These are phyloP conservation scores for Tolypocladium sp. DNA, from an alignment of 2,329 filamentous ascomycete genomes.

Conservation along the genomic window DNA sequence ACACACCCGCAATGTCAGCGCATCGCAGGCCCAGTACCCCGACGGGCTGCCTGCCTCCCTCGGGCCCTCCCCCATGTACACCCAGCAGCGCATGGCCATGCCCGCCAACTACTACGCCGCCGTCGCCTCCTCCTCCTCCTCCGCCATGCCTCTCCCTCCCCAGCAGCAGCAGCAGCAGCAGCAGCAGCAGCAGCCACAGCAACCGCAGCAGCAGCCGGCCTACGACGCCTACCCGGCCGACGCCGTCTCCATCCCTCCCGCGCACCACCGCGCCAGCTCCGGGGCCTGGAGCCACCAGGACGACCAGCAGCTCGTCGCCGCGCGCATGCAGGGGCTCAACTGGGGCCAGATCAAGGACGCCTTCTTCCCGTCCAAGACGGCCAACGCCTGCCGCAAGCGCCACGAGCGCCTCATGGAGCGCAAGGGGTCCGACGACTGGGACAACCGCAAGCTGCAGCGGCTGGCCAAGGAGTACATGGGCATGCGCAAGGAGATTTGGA, in stretches of 20 bases:
- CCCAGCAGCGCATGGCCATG: slow-evolving; percentile 30
- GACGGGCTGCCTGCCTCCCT: slow-evolving; percentile 30
- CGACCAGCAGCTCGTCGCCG: slow-evolving; percentile 63
- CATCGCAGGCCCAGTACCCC: slow-evolving; percentile 18
- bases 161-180: slow-evolving; percentile 16
- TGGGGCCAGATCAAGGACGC: slow-evolving; percentile 72
- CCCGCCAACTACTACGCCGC: slow-evolving; percentile 30
- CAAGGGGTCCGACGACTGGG: slow-evolving; percentile 68
- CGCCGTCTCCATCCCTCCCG: slow-evolving; percentile 26
- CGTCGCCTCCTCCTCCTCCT: slow-evolving; percentile 21
- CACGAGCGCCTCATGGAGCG: slow-evolving; percentile 79
- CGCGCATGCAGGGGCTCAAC: slow-evolving; percentile 67
- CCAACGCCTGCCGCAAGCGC: slow-evolving; percentile 82
- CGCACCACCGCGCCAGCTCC: slow-evolving; percentile 47
- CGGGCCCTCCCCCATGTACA: slow-evolving; percentile 31
- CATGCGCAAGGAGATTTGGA: slow-evolving; percentile 76
- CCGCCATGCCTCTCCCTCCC: slow-evolving; percentile 19
- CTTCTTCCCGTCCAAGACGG: slow-evolving; percentile 68
- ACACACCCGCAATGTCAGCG: slow-evolving; percentile 31
- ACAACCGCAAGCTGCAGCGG: slow-evolving; percentile 62
- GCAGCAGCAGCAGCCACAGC: slow-evolving; percentile 7
- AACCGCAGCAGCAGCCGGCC: slow-evolving; percentile 11
- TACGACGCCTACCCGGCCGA: slow-evolving; percentile 31
- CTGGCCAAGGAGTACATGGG: slow-evolving; percentile 72
- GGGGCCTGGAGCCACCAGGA: slow-evolving; percentile 66